Evolutionary conservation across 768 basidiomycete species (phyloP), one percentile per base, ranked within the genome.

Genomic region (Ephemerocybe angulata): DNA sequence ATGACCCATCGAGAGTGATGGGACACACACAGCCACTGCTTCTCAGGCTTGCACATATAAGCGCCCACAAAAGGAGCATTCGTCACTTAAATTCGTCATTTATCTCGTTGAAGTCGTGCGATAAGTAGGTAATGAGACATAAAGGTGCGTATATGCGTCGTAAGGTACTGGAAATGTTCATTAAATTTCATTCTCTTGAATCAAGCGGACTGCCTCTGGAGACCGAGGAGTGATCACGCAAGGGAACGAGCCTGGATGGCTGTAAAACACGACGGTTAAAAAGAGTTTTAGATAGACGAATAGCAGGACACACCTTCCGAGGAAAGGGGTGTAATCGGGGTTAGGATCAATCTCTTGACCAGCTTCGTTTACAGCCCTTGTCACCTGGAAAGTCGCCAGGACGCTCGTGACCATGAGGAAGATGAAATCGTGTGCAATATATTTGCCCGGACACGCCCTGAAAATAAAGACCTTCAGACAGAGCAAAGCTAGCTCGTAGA

Each of bases 381-480:
- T 60, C 24, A 80, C 75, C 22, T 66, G 61, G 61, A 71, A 79
- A 3, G 72, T 69, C 2, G 72, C 53, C 19, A 80, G 60, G 17
- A 77, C 62, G 25, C 72, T 74, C 19, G 75, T 72, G 7, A 76
- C 63, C 6, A 72, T 63, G 24, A 79, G 73, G 73, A 74, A 79
- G 22, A 79, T 50, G 5, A 72, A 70, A 59, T 75, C 74, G 41
- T 71, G 66, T 27, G 76, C 79, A 5, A 80, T 62, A 63, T 68
- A 71, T 28, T 71, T 68, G 10, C 79, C 77, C 3, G 78, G 78
- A 60, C 79, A 81, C 43, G 72, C 61, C 37, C 78, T 78, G 46
- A 17, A 30, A 25, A 24, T 2, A 22, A 27, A 24, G 19, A 13
- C 21, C 22, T 11, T 35, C 22, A 30, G 22, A 24, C 27, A 17